A percentile compares a stretch with the other conserved stretches of the same genome.
Evolutionary conservation across 73 alveolate species (phyloP).

Genomic region (Durusdinium trenchii): DNA sequence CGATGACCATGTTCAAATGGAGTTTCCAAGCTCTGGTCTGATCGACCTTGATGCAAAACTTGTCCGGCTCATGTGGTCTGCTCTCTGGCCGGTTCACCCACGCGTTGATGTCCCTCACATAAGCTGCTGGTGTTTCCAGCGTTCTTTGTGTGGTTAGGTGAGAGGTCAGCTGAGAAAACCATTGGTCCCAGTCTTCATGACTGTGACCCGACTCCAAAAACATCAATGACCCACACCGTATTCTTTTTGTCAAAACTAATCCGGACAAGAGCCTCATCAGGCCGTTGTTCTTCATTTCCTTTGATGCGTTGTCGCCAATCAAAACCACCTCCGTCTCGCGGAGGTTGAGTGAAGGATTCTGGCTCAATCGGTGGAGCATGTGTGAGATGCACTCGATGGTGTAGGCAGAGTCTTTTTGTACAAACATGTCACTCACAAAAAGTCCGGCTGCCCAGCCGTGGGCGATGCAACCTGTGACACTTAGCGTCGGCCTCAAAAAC

Average conservation of each 20-base stretch:
- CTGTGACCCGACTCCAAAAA: neutral
- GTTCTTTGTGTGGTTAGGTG: neutral
- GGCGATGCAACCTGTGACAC: neutral
- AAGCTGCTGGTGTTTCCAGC: neutral
- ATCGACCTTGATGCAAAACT: neutral
- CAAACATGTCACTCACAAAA: neutral
- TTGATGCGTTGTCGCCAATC: neutral
- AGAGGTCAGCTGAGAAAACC: neutral
- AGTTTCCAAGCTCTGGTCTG: neutral
- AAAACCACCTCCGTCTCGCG: neutral
- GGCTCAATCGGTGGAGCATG: neutral
- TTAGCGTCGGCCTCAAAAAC: neutral
- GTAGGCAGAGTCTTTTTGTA: neutral
- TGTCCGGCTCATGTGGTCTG: neutral
- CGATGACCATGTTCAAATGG: neutral
- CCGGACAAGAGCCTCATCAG: neutral
- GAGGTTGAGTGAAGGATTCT: neutral
- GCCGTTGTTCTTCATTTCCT: neutral
- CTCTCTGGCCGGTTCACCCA: neutral
- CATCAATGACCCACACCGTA: neutral
- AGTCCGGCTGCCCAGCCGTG: neutral
- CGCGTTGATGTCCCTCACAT: neutral
- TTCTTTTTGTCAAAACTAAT: neutral
- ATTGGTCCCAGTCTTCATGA: conserved; percentile 1
- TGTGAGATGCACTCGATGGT: neutral